Evolutionary conservation across 495 filamentous ascomycete species (phyloP).

Genomic region (Neurospora tetrasperma): DNA sequence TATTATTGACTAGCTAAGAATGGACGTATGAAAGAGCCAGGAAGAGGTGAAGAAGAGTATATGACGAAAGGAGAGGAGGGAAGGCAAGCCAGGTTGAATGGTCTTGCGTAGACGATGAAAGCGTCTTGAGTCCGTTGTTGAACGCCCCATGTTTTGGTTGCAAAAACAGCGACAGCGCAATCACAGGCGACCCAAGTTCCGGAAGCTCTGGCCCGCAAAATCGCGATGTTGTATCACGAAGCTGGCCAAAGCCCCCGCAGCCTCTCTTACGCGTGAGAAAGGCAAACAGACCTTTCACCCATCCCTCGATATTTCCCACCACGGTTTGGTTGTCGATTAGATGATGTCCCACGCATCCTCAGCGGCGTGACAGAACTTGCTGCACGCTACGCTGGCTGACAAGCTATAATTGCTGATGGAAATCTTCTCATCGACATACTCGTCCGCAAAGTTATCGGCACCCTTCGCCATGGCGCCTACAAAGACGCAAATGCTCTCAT

Average conservation of each 20-base stretch:
- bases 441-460: constrained; percentile 87
- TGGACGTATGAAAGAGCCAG: background rate
- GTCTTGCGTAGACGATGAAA: constrained; percentile 52
- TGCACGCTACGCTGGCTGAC: constrained; percentile 93
- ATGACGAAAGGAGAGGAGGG: constrained; percentile 24
- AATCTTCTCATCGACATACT: constrained; percentile 91
- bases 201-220: constrained; percentile 22
- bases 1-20: background rate
- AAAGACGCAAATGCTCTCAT: constrained; percentile 94
- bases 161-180: constrained; percentile 64
- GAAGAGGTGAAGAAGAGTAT: constrained; percentile 4
- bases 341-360: constrained; percentile 95
- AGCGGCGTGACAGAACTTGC: constrained; percentile 97
- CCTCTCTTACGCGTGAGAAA: constrained; percentile 14
- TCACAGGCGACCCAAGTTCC: constrained; percentile 36
- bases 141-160: constrained; percentile 73
- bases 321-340: constrained; percentile 29
- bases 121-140: constrained; percentile 67
- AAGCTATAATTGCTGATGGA: constrained; percentile 96
- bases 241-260: constrained; percentile 21
- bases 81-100: constrained; percentile 58
- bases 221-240: constrained; percentile 42
- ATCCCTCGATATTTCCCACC: constrained; percentile 9
- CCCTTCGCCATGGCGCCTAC: constrained; percentile 98
- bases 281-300: constrained; percentile 25